phyloP scores from a whole-genome alignment of 768 basidiomycete genomes.

The Ramaria sp. region DNA sequence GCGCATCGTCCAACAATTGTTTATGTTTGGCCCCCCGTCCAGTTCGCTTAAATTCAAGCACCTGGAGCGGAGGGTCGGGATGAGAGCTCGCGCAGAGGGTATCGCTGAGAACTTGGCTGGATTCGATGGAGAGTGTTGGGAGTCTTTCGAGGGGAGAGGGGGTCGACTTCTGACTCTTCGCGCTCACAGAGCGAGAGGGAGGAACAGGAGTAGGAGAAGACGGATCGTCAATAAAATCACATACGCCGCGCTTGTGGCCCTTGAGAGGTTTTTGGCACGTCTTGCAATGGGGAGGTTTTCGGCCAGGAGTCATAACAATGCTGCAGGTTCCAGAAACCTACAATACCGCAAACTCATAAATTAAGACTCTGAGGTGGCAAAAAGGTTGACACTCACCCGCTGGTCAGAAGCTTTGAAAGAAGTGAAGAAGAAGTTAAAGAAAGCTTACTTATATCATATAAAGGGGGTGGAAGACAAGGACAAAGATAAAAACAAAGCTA shows the following conservation, averaged over 20 bases:
- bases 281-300: slow-evolving; percentile 2
- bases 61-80: neutral
- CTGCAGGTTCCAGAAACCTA: neutral
- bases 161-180: neutral
- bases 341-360: neutral
- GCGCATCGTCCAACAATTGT: neutral
- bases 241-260: slow-evolving; percentile 1
- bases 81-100: neutral
- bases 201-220: neutral
- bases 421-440: neutral
- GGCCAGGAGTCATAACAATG: neutral
- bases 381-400: neutral
- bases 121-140: neutral
- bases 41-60: neutral
- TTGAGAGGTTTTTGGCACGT: slow-evolving; percentile 1
- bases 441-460: neutral
- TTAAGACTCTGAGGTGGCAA: neutral
- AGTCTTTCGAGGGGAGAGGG: neutral
- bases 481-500: neutral
- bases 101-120: neutral
- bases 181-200: neutral
- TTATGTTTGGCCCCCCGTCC: neutral
- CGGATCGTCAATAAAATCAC: neutral
- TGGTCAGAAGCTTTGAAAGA: neutral
- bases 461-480: neutral